These are phyloP conservation scores for Penicillium rolfsii DNA, from an alignment of 2,329 filamentous ascomycete species.

Conservation along the genomic window DNA sequence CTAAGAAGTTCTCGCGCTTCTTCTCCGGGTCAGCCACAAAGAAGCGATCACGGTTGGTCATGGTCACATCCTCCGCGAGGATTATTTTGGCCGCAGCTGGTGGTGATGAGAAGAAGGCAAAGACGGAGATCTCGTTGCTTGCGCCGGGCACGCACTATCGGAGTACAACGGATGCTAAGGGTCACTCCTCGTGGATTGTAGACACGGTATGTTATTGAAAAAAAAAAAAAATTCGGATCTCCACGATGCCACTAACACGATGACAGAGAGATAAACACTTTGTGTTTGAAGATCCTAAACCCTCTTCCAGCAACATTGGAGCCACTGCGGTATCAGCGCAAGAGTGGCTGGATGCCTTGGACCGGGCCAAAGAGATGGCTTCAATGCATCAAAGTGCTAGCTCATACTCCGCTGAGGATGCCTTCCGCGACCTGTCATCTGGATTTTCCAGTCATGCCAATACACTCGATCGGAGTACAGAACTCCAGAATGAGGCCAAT, in stretches of 20 bases:
- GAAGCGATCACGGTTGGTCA: constrained; percentile 88
- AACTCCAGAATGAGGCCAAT: constrained; percentile 41
- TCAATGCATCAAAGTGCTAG: constrained; percentile 70
- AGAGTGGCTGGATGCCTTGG: constrained; percentile 90
- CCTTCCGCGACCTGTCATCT: constrained; percentile 70
- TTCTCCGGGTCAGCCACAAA: constrained; percentile 90
- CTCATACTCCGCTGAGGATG: constrained; percentile 68
- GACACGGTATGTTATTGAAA: constrained; percentile 74
- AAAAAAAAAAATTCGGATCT: background rate
- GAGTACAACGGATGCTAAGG: constrained; percentile 82
- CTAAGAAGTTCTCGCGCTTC: constrained; percentile 88
- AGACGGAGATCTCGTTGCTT: constrained; percentile 86
- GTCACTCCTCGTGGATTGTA: constrained; percentile 83
- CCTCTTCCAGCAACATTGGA: constrained; percentile 65
- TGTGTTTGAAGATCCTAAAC: constrained; percentile 90
- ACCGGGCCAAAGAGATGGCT: constrained; percentile 83
- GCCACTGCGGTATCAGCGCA: constrained; percentile 71
- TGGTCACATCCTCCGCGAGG: constrained; percentile 89
- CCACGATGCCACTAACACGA: constrained; percentile 28
- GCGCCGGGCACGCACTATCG: constrained; percentile 75
- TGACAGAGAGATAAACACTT: constrained; percentile 81
- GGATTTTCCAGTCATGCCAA: constrained; percentile 68
- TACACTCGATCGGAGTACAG: constrained; percentile 47
- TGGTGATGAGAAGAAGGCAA: constrained; percentile 93
- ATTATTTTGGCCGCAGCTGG: constrained; percentile 88